Base-by-base conservation (phyloP, 768 basidiomycete species). In the Lyophyllum atratum region DNA sequence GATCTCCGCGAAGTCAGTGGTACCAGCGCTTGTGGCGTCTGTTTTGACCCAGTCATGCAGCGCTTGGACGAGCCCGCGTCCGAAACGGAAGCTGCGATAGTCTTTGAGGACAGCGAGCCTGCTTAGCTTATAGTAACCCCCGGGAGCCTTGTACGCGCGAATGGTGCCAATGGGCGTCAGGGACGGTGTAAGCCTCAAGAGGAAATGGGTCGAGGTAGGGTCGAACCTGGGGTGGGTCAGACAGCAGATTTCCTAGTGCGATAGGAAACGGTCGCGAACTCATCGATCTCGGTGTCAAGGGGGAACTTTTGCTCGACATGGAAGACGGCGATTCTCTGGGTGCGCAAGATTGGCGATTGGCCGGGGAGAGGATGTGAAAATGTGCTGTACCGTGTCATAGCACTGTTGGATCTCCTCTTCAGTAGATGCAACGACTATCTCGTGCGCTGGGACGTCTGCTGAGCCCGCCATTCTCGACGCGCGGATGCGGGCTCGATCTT, bases 201-300 rank as follows among this genome's bases (percentile, higher is more conserved):
- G 74, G 63, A 92, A 82, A 72, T 93, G 92, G 24, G 81, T 83
- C 24, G 89, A 81, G 42, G 68, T 73, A 58, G 81, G 78, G 71
- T 92, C 90, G 58, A 77, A 72, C 37, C 89, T 93, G 68, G 46
- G 54, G 48, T 52, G 56, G 22, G 52, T 49, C 28, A 57, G 43
- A 47, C 15, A 21, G 37, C n/a, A 28, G 10, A 4, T 29, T 6
- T 22, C 2, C 31, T 34, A 10, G 48, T 19, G 14, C 40, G 43
- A 29, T 54, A 44, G 52, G 53, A 39, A 52, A 33, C 40, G 40
- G 51, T 52, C 51, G 72, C 74, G 71, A 73, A 89, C 91, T 83
- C 79, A 72, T 94, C 92, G 62, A 88, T 76, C 71, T 95, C 92
- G 8, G 76, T 78, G 49, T 92, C 89, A 21, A 89, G 72, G 44